Evolutionary conservation across 2,329 filamentous ascomycete genomes (phyloP), one percentile per base, ranked within the genome.

Genomic region (Trematosphaeria pertusa): DNA sequence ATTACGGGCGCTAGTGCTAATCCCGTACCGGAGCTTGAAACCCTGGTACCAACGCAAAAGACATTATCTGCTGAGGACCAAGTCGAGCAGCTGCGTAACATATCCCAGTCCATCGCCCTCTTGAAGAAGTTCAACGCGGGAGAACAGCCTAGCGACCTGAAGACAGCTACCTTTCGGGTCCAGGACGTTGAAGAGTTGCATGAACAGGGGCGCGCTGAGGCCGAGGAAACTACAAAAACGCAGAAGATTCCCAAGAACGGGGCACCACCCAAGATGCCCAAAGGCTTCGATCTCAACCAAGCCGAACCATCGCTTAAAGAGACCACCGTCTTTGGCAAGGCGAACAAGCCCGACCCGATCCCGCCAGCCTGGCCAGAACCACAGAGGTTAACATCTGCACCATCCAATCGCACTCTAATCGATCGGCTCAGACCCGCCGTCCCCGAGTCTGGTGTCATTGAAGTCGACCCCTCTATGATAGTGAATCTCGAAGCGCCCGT

Each of bases 391-490:
- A 14, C 34, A 7, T 10, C 24, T 6, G 10, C 14, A 17, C 15
- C 33, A 5, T 6, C 15, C 37, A n/a, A n/a, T n/a, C 41, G 15
- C 14, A 22, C 35, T 17, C 21, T 52, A 2, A 46, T 46, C 2
- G 43, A 62, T 1, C 37, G 36, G 4, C 46, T 63, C 0, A 59
- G 44, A 26, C 46, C 56, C 12, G 12, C 47, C 5, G 39, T 65
- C 1, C 52, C 59, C 0, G 7, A 46, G 5, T 40, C 50, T 0
- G 51, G 48, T 7, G 28, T 39, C 11, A 12, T 58, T 4, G 26
- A 39, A 1, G 54, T 69, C n/a, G 64, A 67, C 36, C 14, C 47
- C 5, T n/a, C 39, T 12, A 41, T 65, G 1, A 58, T 50, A 4
- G 35, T 65, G 30, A 44, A 58, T 20, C 45, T 67, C 21, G 46